phyloP scores from a whole-genome alignment of 2,329 filamentous ascomycete genomes.

The Berkeleyomyces basicola region DNA sequence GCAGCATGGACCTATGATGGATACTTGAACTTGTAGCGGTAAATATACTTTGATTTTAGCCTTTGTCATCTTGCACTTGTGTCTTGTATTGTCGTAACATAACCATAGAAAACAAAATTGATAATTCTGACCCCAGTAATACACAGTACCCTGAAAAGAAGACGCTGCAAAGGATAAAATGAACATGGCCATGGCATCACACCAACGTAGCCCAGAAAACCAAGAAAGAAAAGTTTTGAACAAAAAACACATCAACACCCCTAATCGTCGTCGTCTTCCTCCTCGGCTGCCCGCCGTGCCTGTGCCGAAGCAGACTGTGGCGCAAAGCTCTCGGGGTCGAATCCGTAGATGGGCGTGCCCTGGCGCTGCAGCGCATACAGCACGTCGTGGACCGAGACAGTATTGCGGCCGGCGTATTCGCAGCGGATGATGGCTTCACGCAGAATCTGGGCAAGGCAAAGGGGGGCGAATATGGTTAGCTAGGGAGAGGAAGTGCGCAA shows the following conservation, averaged over 20 bases:
- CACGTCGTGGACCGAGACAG: constrained; percentile 46
- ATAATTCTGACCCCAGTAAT: too few species aligned
- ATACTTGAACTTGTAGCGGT: constrained; percentile 2
- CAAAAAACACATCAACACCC: neutral
- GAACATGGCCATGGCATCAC: constrained; percentile 1
- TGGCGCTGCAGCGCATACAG: constrained; percentile 31
- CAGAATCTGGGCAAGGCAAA: constrained; percentile 29
- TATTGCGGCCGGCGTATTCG: constrained; percentile 41
- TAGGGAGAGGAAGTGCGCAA: neutral
- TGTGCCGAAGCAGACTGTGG: constrained; percentile 15
- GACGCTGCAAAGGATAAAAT: neutral
- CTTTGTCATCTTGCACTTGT: neutral
- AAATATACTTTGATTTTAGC: too few species aligned
- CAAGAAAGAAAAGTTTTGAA: neutral
- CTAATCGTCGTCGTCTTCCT: neutral
- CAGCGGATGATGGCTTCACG: constrained; percentile 31
- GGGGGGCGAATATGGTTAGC: neutral
- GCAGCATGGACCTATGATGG: too few species aligned
- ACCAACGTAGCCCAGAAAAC: neutral
- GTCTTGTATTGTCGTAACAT: neutral
- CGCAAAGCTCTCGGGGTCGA: constrained; percentile 28
- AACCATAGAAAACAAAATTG: neutral
- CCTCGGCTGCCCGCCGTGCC: neutral
- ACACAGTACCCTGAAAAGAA: neutral
- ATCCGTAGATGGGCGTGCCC: constrained; percentile 41